Evolutionary conservation across 2,329 filamentous ascomycete genomes (phyloP).

Genomic region (Dactylellina drechsleri): DNA sequence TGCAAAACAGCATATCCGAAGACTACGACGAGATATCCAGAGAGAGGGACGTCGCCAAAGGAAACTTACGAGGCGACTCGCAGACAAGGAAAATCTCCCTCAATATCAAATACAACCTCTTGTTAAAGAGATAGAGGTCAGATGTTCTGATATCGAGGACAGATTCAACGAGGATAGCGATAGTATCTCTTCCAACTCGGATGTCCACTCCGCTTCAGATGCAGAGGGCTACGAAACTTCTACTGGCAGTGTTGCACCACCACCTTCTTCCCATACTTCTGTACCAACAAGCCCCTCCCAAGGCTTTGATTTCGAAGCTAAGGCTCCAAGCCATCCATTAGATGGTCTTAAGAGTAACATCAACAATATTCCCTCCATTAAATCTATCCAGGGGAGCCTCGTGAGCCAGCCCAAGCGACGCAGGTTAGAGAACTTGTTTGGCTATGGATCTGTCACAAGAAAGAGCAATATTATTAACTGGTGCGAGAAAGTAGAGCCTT

Average conservation of each 20-base stretch:
- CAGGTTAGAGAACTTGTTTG: slow-evolving; percentile 29
- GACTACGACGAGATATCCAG: slow-evolving; percentile 31
- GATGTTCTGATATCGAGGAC: neutral
- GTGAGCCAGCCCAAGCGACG: too few species aligned
- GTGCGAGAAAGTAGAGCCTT: slow-evolving; percentile 18
- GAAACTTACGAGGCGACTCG: slow-evolving; percentile 25
- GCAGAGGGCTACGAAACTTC: slow-evolving; percentile 48
- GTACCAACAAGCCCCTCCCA: slow-evolving; percentile 39
- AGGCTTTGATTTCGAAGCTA: slow-evolving; percentile 25
- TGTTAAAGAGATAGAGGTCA: slow-evolving; percentile 4
- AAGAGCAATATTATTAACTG: slow-evolving; percentile 13
- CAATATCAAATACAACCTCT: neutral
- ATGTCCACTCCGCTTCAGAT: slow-evolving; percentile 38
- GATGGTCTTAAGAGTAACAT: slow-evolving; percentile 5
- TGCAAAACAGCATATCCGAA: slow-evolving; percentile 35
- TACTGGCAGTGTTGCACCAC: slow-evolving; percentile 30
- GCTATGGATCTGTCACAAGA: slow-evolving; percentile 22
- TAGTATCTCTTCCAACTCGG: slow-evolving; percentile 32
- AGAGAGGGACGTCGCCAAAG: slow-evolving; percentile 43
- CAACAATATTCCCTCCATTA: slow-evolving; percentile 35
- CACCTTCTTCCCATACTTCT: slow-evolving; percentile 44
- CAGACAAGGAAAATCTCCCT: slow-evolving; percentile 14
- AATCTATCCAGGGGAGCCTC: neutral
- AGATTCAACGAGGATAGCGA: slow-evolving; percentile 23
- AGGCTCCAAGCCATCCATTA: too few species aligned